Conservation (phyloP, 2,329 filamentous ascomycete species). For the Helotiales sp. region DNA sequence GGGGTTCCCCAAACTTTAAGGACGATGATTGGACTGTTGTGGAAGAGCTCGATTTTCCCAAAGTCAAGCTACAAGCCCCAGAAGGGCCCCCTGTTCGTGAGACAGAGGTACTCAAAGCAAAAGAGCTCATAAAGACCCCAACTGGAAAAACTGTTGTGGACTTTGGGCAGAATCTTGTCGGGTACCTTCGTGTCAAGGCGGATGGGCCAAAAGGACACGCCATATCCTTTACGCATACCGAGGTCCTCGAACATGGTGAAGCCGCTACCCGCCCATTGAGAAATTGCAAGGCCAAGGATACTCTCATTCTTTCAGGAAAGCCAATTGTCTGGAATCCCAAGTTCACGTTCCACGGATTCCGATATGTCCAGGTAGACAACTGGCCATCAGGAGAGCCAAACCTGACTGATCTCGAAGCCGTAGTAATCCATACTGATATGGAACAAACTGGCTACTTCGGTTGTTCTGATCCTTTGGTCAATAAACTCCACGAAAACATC, state of each 20-base stretch:
- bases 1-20: slow-evolving; percentile 28
- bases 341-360: slow-evolving; percentile 51
- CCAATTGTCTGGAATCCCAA: slow-evolving; percentile 39
- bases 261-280: slow-evolving; percentile 42
- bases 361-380: slow-evolving; percentile 36
- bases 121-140: slow-evolving; percentile 35
- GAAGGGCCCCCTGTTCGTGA: slow-evolving; percentile 47
- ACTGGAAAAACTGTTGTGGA: slow-evolving; percentile 50
- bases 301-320: slow-evolving; percentile 35
- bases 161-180: slow-evolving; percentile 60
- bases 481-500: slow-evolving; percentile 47
- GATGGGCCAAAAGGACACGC: slow-evolving; percentile 39
- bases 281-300: slow-evolving; percentile 40
- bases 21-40: slow-evolving; percentile 30
- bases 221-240: slow-evolving; percentile 44
- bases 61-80: slow-evolving; percentile 38
- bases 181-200: slow-evolving; percentile 44
- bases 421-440: slow-evolving; percentile 31
- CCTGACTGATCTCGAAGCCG: slow-evolving; percentile 21
- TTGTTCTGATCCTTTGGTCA: slow-evolving; percentile 38
- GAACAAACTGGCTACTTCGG: slow-evolving; percentile 27
- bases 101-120: slow-evolving; percentile 32
- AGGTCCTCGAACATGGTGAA: slow-evolving; percentile 46
- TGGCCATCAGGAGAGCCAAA: slow-evolving; percentile 13
- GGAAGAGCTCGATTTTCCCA: slow-evolving; percentile 34